Percentiles rank a stretch among this genome's conserved stretches.
Conservation (phyloP, 331 rosid species). For the Stylosanthes scabra region DNA sequence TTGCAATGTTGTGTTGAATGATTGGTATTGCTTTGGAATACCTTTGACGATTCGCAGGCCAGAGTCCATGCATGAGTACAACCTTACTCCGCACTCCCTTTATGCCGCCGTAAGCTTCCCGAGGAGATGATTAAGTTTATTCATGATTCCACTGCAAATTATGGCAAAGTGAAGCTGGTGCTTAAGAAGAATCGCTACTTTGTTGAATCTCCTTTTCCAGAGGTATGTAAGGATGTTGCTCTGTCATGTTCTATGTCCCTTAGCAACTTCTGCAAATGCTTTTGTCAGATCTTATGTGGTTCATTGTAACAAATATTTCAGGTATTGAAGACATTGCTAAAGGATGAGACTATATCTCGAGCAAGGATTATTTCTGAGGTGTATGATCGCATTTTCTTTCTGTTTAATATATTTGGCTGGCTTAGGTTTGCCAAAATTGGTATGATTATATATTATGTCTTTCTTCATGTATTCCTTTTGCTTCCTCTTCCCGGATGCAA, state of each 20-base stretch:
- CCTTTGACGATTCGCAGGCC: constrained; percentile 61
- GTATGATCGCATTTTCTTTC: constrained; percentile 19
- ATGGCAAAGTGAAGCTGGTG: constrained; percentile 32
- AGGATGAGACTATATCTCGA: constrained; percentile 66
- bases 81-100: constrained; percentile 86
- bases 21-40: background rate
- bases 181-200: constrained; percentile 87
- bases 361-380: constrained; percentile 85
- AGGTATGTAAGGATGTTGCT: constrained; percentile 38
- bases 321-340: constrained; percentile 90
- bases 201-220: constrained; percentile 87
- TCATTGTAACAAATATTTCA: constrained; percentile 43
- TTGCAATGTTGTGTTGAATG: no score
- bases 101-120: constrained; percentile 95
- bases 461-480: constrained; percentile 13
- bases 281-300: constrained; percentile 21
- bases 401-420: constrained; percentile 21
- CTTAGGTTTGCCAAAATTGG: background rate
- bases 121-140: constrained; percentile 87
- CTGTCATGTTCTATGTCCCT: background rate
- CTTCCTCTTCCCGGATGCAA: background rate
- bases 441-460: no score
- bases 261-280: background rate
- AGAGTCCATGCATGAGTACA: constrained; percentile 91
- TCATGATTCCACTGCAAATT: constrained; percentile 71